Base-by-base conservation (phyloP, 305 asterid species). In the Caryopteris hybrid region DNA sequence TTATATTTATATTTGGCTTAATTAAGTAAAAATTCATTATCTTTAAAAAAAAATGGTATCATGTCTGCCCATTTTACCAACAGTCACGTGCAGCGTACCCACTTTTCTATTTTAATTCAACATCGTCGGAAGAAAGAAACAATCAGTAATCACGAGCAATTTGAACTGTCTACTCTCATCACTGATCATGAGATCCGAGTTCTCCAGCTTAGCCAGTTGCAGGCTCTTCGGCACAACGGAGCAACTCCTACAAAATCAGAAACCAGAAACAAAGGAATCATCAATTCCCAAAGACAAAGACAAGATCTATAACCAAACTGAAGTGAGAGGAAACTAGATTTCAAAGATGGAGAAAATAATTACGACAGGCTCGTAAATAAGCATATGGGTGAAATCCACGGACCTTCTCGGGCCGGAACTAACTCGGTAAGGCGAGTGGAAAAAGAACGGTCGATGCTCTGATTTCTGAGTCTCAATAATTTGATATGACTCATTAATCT, bases 361-460 rank as follows among this genome's bases (percentile, higher is more conserved):
- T 80, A 25, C 36, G 81, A 68, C 41, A 79, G 53, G 39, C 1
- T 18, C 33, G 72, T 82, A 22, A 90, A 86, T 25, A 84, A 78
- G 73, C 54, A 43, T 47, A 86, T 94, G 45, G 94, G 90, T 41
- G 97, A 92, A 75, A 51, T 86, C 65, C 96, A 96, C 9, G 98
- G 97, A 2, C 97, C 98, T 1, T n/a, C 86, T 83, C 54, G 98
- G 97, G 4, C 98, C 95, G 10, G 96, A 92, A 78, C 97, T 97
- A 20, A 92, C 97, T 17, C 88, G 98, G 59, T 92, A 78, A 78
- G 96, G 96, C 50, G 98, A 92, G 66, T 92, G 97, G 98, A 97
- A 92, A 75, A 82, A 79, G 68, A 77, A 80, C 58, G 96, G 96
- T 16, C 95, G 97, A 60, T 92, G 97, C 88, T 84, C 67, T 17